Evolutionary conservation across 306 rosid genomes (phyloP).

Genomic region (Cicer pinnatifidum): DNA sequence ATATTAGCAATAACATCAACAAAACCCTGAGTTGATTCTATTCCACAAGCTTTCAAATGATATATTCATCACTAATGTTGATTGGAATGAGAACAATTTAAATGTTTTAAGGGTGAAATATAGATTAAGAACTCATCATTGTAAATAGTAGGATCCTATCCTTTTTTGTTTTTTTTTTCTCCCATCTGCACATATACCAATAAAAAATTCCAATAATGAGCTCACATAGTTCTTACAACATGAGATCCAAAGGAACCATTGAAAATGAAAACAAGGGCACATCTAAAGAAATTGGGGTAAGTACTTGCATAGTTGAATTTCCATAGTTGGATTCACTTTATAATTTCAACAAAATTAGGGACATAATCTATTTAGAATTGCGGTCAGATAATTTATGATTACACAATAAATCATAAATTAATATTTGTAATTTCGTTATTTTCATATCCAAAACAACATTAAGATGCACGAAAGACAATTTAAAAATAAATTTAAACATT

Average conservation of each 20-base stretch:
- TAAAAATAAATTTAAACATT: too few relatives aligned
- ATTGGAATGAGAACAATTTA: slow-evolving; percentile 9
- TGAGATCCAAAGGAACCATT: slow-evolving; percentile 47
- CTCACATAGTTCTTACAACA: slow-evolving; percentile 43
- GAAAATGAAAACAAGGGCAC: slow-evolving; percentile 44
- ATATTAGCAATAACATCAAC: slow-evolving; percentile 37
- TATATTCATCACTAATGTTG: slow-evolving; percentile 36
- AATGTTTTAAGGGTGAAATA: slow-evolving; percentile 1
- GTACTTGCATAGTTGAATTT: not conserved
- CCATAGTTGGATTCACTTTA: too few relatives aligned
- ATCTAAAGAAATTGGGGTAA: slow-evolving; percentile 43
- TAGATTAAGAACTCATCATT: slow-evolving; percentile 18
- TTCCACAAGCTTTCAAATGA: slow-evolving; percentile 47
- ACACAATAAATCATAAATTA: too few relatives aligned
- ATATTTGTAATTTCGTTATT: too few relatives aligned
- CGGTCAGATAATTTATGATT: too few relatives aligned
- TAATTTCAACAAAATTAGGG: too few relatives aligned
- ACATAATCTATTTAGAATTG: too few relatives aligned
- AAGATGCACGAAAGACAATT: too few relatives aligned
- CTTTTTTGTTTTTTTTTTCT: not conserved
- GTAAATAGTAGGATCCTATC: not conserved
- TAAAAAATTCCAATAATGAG: slow-evolving; percentile 40
- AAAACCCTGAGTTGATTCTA: slow-evolving; percentile 35
- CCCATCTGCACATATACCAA: not conserved
- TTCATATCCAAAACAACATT: too few relatives aligned